Evolutionary conservation across 805 yeast genomes (phyloP).

Genomic region (Saccharomycopsis selenospora): DNA sequence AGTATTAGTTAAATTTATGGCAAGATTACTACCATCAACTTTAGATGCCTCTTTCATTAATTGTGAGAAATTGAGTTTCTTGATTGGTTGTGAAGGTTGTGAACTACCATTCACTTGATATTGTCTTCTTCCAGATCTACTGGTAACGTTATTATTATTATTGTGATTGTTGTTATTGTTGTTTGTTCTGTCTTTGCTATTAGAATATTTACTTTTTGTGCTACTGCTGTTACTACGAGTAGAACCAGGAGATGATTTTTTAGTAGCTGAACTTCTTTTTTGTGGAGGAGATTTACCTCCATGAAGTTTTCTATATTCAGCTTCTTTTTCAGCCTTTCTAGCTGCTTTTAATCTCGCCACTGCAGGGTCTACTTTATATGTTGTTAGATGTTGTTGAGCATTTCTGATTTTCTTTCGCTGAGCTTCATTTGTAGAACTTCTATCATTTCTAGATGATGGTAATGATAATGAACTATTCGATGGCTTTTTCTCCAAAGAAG

Average conservation of each 20-base stretch:
- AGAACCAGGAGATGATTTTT: neutral
- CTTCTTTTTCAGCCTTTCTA: slow-evolving; percentile 47
- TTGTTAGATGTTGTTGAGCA: neutral
- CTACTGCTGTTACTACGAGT: neutral
- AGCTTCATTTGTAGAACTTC: neutral
- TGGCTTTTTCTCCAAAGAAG: neutral
- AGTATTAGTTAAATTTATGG: slow-evolving; percentile 31
- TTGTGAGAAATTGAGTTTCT: slow-evolving; percentile 54
- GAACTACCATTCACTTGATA: slow-evolving; percentile 4
- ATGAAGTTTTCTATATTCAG: slow-evolving; percentile 6
- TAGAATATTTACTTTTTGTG: neutral
- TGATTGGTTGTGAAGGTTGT: slow-evolving; percentile 25
- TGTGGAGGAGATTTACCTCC: neutral
- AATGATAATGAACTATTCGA: neutral
- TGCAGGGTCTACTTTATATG: slow-evolving; percentile 52
- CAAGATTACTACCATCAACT: slow-evolving; percentile 45
- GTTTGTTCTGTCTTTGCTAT: neutral
- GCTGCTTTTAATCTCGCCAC: slow-evolving; percentile 63
- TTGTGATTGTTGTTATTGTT: slow-evolving; percentile 1
- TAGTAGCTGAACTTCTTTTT: neutral
- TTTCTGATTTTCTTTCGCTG: neutral
- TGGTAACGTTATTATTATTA: slow-evolving; percentile 10
- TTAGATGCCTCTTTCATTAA: slow-evolving; percentile 61
- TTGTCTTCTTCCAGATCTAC: slow-evolving; percentile 1
- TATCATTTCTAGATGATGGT: neutral